Conservation (phyloP, 768 basidiomycete species). For the Gyrodon lividus region DNA sequence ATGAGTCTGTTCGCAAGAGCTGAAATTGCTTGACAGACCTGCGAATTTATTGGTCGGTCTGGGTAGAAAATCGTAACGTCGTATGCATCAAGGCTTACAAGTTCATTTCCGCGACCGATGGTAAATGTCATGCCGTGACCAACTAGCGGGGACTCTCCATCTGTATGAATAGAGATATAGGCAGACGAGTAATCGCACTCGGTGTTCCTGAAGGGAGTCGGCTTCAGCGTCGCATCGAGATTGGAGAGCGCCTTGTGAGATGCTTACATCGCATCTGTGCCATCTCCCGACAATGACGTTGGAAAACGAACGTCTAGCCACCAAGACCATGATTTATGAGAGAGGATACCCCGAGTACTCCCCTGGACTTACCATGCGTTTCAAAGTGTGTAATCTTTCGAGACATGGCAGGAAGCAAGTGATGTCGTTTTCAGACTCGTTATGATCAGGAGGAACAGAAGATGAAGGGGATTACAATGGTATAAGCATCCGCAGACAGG, state of each 20-base stretch:
- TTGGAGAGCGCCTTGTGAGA: neutral
- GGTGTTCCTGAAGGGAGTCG: slow-evolving; percentile 65
- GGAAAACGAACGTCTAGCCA: slow-evolving; percentile 84
- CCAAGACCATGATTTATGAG: neutral
- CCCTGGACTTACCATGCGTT: slow-evolving; percentile 49
- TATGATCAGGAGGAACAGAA: neutral
- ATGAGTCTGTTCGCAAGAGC: slow-evolving; percentile 79
- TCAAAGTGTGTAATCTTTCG: slow-evolving; percentile 54
- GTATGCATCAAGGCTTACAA: slow-evolving; percentile 45
- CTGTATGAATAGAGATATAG: slow-evolving; percentile 75
- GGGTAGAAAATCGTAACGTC: neutral
- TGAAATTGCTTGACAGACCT: slow-evolving; percentile 82
- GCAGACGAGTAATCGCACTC: slow-evolving; percentile 97
- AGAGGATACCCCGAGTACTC: neutral
- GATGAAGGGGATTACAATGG: neutral
- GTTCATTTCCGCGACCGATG: slow-evolving; percentile 93
- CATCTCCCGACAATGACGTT: slow-evolving; percentile 87
- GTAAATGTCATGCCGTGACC: slow-evolving; percentile 97
- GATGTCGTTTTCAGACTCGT: neutral
- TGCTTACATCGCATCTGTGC: slow-evolving; percentile 86
- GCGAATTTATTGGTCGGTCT: neutral
- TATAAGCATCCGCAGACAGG: neutral
- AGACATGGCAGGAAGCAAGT: slow-evolving; percentile 15
- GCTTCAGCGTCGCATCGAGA: neutral
- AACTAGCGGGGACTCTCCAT: slow-evolving; percentile 60